Conservation (phyloP, 495 filamentous ascomycete species). For the Talaromyces nanjingensis region DNA sequence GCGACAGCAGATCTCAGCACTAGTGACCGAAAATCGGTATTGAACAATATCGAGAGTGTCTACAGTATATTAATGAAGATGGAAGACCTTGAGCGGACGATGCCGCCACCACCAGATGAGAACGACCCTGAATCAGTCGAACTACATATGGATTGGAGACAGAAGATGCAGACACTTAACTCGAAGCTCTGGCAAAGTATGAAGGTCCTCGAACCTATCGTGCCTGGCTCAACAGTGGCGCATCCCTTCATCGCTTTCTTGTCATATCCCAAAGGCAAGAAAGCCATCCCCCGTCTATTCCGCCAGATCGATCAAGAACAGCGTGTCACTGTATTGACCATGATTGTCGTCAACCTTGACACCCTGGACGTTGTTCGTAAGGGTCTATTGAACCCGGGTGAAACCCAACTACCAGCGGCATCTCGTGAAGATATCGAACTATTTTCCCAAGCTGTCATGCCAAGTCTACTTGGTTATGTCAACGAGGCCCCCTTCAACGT, state of each 20-base stretch:
- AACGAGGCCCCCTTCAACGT: slow-evolving; percentile 87
- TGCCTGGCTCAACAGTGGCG: slow-evolving; percentile 57
- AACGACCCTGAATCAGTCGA: slow-evolving; percentile 58
- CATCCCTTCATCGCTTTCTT: slow-evolving; percentile 98
- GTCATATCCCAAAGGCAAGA: slow-evolving; percentile 92
- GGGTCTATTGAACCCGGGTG: slow-evolving; percentile 61
- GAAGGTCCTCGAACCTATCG: slow-evolving; percentile 86
- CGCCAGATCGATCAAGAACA: slow-evolving; percentile 87
- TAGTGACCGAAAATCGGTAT: slow-evolving; percentile 71
- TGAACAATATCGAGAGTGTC: slow-evolving; percentile 78
- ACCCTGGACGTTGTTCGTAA: slow-evolving; percentile 79
- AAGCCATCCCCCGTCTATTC: slow-evolving; percentile 89
- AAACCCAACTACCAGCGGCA: slow-evolving; percentile 59
- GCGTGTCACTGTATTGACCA: slow-evolving; percentile 86
- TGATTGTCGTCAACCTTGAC: slow-evolving; percentile 93
- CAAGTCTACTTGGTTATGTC: slow-evolving; percentile 76
- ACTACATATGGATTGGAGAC: slow-evolving; percentile 63
- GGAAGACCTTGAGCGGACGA: slow-evolving; percentile 89
- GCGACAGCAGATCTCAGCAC: slow-evolving; percentile 42
- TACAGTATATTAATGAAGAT: slow-evolving; percentile 84
- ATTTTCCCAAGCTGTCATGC: slow-evolving; percentile 82
- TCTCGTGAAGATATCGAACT: slow-evolving; percentile 88
- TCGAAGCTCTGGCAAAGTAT: slow-evolving; percentile 73
- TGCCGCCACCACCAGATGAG: slow-evolving; percentile 61
- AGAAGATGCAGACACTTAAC: slow-evolving; percentile 64